Evolutionary conservation across 768 basidiomycete species (phyloP), one percentile per base, ranked within the genome.

Genomic region (Nidularia pulvinata): DNA sequence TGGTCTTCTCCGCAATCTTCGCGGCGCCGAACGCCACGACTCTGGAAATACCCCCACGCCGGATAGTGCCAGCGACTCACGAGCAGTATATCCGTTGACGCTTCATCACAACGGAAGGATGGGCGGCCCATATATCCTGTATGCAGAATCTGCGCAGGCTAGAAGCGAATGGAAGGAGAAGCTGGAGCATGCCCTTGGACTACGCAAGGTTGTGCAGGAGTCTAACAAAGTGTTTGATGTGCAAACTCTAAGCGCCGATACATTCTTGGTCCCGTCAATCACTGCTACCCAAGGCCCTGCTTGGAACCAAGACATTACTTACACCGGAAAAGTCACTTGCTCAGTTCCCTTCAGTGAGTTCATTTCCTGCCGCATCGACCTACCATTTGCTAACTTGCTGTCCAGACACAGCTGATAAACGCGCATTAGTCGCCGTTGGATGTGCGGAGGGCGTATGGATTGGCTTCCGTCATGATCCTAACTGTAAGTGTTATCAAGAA

Each of bases 391-490:
- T 47, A 7, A 33, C 11, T n/a, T 49, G 13, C 33, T 50, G 34
- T 60, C 5, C 55, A 96, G 95, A 82, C 56, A 96, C 94, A 5
- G 76, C 86, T 5, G 94, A 98, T 65, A 88, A 89, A 5, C 84
- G 93, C 25, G 85, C 85, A 10, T 78, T 99, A 11, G 90, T 98
- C 39, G 93, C 95, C 0, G 87, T 98, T 60, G 97, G 95, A 6
- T 97, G 95, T 68, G 88, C 90, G 0, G 94, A 97, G 64, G 97
- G 97, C 34, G 93, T 98, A 5, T 99, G 95, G 93, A 97, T 98
- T 62, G 96, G 96, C 0, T 90, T 95, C 72, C 83, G 93, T 39
- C 90, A 93, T 57, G 91, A 96, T 68, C 88, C 95, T 2, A 76
- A 81, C 65, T 95, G 93, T 93, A 67, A 55, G 86, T 61, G 6